Percentiles rank a stretch among this genome's conserved stretches.
These are phyloP conservation scores for Metschnikowia santaceciliae DNA, from an alignment of 805 yeast genomes.

Conservation along the genomic window DNA sequence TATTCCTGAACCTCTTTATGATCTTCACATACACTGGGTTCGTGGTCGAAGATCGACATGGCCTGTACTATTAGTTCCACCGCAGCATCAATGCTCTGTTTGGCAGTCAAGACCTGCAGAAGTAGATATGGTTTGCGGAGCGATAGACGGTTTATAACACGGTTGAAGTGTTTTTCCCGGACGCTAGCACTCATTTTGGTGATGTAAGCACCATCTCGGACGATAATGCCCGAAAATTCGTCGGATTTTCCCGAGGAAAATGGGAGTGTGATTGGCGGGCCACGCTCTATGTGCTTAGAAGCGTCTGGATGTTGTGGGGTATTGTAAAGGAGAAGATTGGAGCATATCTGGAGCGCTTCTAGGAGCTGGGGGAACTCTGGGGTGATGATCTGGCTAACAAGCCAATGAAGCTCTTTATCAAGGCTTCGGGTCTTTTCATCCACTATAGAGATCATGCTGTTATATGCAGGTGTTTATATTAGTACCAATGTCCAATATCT, in stretches of 20 bases:
- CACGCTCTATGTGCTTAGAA: slow-evolving; percentile 24
- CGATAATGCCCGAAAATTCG: slow-evolving; percentile 55
- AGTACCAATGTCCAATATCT: too few species aligned
- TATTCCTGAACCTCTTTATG: slow-evolving; percentile 2
- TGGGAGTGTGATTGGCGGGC: slow-evolving; percentile 50
- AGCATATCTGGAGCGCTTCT: slow-evolving; percentile 38
- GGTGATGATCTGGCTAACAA: slow-evolving; percentile 12
- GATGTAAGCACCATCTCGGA: slow-evolving; percentile 52
- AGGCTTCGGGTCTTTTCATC: slow-evolving; percentile 10
- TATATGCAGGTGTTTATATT: too few species aligned
- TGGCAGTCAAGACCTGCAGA: slow-evolving; percentile 46
- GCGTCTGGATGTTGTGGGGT: slow-evolving; percentile 34
- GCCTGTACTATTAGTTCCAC: slow-evolving; percentile 25
- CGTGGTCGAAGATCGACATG: slow-evolving; percentile 15
- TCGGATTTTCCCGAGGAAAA: slow-evolving; percentile 53
- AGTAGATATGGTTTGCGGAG: slow-evolving; percentile 34
- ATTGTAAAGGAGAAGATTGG: slow-evolving; percentile 34
- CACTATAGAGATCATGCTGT: slow-evolving; percentile 4
- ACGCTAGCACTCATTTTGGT: slow-evolving; percentile 43
- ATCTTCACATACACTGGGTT: not conserved
- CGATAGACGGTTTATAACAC: slow-evolving; percentile 25
- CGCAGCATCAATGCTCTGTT: slow-evolving; percentile 36
- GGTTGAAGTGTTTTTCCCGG: slow-evolving; percentile 39
- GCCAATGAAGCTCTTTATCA: slow-evolving; percentile 20
- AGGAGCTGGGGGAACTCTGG: slow-evolving; percentile 19